Evolutionary conservation across 371 early-diverging fungal species (phyloP).

Genomic region (Batrachochytrium dendrobatidis): DNA sequence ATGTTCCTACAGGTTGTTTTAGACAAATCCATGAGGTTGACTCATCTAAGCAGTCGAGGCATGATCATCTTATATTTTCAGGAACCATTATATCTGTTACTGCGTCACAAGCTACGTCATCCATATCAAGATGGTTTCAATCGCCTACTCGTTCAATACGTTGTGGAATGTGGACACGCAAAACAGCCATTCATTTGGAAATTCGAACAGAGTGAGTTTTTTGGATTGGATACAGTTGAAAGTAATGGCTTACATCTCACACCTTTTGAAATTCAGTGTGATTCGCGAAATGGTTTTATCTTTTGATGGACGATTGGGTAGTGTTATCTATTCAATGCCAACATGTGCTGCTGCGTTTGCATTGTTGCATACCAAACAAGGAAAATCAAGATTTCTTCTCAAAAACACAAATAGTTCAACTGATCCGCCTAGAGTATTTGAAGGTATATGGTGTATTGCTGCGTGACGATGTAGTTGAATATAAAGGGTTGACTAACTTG

Average conservation of each 20-base stretch:
- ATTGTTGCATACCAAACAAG: neutral
- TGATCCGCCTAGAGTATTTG: neutral
- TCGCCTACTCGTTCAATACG: neutral
- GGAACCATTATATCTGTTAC: neutral
- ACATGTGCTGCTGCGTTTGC: neutral
- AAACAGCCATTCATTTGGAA: neutral
- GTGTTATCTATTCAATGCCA: neutral
- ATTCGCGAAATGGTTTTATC: neutral
- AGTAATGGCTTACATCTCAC: no score
- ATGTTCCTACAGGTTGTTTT: no score
- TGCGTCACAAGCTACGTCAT: neutral
- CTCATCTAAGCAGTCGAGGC: no score
- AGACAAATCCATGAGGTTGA: no score
- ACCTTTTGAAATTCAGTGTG: no score
- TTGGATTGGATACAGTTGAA: no score
- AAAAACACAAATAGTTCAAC: neutral
- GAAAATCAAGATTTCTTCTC: neutral
- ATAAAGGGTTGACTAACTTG: neutral
- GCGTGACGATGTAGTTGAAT: neutral
- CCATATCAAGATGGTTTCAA: neutral
- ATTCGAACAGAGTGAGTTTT: neutral
- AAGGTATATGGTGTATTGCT: neutral
- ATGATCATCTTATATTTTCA: neutral
- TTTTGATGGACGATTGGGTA: neutral
- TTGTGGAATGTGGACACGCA: constrained; percentile 1